A percentile compares a stretch with the other conserved stretches of the same genome.
Evolutionary conservation across 208 protist species (phyloP).

Genomic region (Porcisia deanei): DNA sequence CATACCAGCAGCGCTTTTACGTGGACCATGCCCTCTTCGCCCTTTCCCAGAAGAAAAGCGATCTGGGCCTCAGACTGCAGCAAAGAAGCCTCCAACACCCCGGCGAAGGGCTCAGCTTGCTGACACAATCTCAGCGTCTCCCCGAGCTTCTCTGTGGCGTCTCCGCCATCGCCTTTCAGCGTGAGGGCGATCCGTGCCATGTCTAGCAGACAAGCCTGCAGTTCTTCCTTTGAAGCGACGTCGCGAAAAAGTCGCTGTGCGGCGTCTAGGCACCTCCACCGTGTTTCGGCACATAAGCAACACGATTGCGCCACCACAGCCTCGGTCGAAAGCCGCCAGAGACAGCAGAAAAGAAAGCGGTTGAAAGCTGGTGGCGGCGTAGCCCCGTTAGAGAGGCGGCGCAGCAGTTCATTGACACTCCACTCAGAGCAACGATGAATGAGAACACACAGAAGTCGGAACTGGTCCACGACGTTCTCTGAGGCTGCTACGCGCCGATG

Average conservation of each 20-base stretch:
- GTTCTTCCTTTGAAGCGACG: constrained; percentile 15
- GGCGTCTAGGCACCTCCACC: constrained; percentile 15
- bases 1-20: background rate
- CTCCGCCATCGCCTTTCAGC: background rate
- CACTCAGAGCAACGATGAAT: constrained; percentile 18
- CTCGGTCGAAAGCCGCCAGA: constrained; percentile 15
- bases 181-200: constrained; percentile 13
- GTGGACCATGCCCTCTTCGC: constrained; percentile 2
- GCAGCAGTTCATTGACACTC: constrained; percentile 20
- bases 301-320: background rate
- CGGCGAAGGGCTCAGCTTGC: background rate
- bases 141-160: background rate
- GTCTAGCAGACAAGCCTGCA: constrained; percentile 22
- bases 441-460: constrained; percentile 24
- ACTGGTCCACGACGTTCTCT: background rate
- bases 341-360: constrained; percentile 27
- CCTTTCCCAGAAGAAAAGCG: constrained; percentile 13
- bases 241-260: constrained; percentile 11
- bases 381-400: background rate
- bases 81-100: background rate
- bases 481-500: background rate
- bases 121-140: constrained; percentile 9
- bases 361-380: background rate
- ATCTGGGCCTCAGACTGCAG: constrained; percentile 20
- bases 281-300: constrained; percentile 1